These are phyloP conservation scores for Populus pruinosa DNA, from an alignment of 345 rosid genomes.

Conservation along the genomic window DNA sequence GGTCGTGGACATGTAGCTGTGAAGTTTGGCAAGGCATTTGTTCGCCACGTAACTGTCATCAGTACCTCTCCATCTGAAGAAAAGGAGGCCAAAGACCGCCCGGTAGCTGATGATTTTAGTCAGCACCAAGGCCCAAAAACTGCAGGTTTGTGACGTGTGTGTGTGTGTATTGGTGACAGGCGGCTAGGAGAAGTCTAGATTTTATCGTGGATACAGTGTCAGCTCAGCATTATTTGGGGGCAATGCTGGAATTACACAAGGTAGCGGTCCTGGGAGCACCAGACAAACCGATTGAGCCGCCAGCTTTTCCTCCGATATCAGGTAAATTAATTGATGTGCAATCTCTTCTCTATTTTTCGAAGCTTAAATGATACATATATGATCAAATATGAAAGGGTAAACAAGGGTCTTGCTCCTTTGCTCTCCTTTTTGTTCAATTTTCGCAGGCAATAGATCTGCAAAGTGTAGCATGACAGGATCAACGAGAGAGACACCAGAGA, in stretches of 20 bases:
- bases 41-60: conserved; percentile 57
- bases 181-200: conserved; percentile 41
- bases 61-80: conserved; percentile 61
- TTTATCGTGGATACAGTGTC: conserved; percentile 57
- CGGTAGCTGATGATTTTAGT: conserved; percentile 53
- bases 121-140: conserved; percentile 40
- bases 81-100: conserved; percentile 42
- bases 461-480: conserved; percentile 57
- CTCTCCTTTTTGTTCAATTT: background rate
- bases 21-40: conserved; percentile 55
- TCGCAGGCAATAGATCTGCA: conserved; percentile 45
- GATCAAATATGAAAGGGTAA: background rate
- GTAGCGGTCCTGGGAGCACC: conserved; percentile 49
- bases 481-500: conserved; percentile 54
- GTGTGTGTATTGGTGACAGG: conserved; percentile 18
- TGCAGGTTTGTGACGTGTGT: conserved; percentile 34
- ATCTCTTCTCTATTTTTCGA: background rate
- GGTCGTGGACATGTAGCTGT: conserved; percentile 59
- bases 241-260: conserved; percentile 46
- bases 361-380: background rate
- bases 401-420: background rate
- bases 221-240: conserved; percentile 47
- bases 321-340: conserved; percentile 27
- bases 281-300: conserved; percentile 40
- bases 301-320: conserved; percentile 55